Base-by-base conservation (phyloP, 148 eudicot genomes). In the Polygonum aviculare region DNA sequence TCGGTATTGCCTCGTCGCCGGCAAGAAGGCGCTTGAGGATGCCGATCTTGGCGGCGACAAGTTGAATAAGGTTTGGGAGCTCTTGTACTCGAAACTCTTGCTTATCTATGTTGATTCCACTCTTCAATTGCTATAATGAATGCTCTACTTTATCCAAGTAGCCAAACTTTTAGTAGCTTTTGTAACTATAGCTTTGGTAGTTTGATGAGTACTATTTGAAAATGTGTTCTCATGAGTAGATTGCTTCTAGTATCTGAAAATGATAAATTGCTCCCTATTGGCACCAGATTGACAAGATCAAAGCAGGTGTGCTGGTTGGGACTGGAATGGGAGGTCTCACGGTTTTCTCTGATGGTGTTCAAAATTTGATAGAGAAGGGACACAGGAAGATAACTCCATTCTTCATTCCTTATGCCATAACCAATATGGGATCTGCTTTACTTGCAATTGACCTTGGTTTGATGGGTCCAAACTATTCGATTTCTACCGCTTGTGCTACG, bases 401-500 rank as follows among this genome's bases (percentile, higher is more conserved):
- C 83, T 93, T 89, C 85, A 88, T 93, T 75, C 98, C 98, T 19
- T 91, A 93, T 59, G 88, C 98, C 45, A 93, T 93, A 74, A 93
- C 94, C 47, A 93, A 91, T 85, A 93, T 93, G 98, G 97, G 89
- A 31, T 91, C 98, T 26, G 98, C 98, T 14, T 86, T 88, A 82
- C 94, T 93, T 69, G 98, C 94, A 74, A 93, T 93, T 76, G 98
- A 93, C 73, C 87, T 90, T 47, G 98, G 98, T 78, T 82, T 93
- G 50, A 93, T 93, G 98, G 97, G 98, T 67, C 98, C 98, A 41
- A 93, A 93, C 72, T 91, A 93, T 74, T 93, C 98, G 14, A 93
- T 93, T 59, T 93, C 97, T 8, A 91, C 97, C 63, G 98, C 98
- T 26, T 93, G 98, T 83, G 98, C 98, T 72, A 93, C 98, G 75